Evolutionary conservation across 345 rosid genomes (phyloP).

Genomic region (Rhizophora apiculata): DNA sequence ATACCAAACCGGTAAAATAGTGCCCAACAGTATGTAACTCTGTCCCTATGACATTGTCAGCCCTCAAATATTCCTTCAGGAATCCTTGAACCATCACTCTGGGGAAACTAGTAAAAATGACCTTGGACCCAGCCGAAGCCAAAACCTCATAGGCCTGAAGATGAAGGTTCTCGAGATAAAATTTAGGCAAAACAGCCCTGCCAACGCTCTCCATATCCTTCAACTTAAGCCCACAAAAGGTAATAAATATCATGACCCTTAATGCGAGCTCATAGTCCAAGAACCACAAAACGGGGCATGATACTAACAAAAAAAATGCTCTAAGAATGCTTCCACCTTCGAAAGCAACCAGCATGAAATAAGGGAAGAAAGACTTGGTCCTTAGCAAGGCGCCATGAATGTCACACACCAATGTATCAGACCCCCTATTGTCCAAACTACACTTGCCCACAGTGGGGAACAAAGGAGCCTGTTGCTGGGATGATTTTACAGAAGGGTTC

Average conservation of each 20-base stretch:
- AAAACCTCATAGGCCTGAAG: conserved; percentile 51
- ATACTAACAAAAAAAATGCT: conserved; percentile 53
- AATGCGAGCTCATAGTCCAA: conserved; percentile 48
- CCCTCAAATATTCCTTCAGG: conserved; percentile 59
- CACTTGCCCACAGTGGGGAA: conserved; percentile 30
- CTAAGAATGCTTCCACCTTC: conserved; percentile 84
- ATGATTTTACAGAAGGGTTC: conserved; percentile 32
- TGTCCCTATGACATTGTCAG: conserved; percentile 63
- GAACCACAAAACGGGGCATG: conserved; percentile 56
- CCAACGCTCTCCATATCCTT: conserved; percentile 55
- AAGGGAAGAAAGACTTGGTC: conserved; percentile 69
- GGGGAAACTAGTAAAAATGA: conserved; percentile 70
- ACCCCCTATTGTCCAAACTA: conserved; percentile 28
- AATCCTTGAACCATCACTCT: conserved; percentile 79
- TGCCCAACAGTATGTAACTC: conserved; percentile 49
- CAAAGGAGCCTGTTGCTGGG: conserved; percentile 26
- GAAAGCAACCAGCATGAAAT: conserved; percentile 89
- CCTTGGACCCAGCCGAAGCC: conserved; percentile 36
- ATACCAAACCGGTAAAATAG: conserved; percentile 65
- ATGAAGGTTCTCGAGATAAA: conserved; percentile 77
- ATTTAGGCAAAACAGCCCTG: conserved; percentile 88
- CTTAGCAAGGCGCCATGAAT: conserved; percentile 57
- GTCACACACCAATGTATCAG: conserved; percentile 55
- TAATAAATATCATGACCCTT: conserved; percentile 58
- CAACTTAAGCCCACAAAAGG: conserved; percentile 68